Evolutionary conservation across 2,329 filamentous ascomycete species (phyloP), one percentile per base, ranked within the genome.

Genomic region (Exophiala lecanii-corni): DNA sequence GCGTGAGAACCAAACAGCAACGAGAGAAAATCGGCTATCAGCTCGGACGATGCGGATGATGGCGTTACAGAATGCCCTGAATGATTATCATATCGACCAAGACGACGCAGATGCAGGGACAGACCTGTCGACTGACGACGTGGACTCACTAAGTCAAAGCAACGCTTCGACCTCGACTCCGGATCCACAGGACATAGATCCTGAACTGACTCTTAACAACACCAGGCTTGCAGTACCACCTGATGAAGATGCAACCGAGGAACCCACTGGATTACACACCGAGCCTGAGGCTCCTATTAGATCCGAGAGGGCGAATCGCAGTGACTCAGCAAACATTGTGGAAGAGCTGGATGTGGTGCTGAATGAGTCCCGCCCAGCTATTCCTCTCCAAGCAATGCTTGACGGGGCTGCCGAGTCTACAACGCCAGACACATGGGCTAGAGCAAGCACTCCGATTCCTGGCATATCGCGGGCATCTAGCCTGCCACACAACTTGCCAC

Each of bases 161-260:
- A 33, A 35, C 33, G 42, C 34, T 9, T 51, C 48, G 7, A 53
- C 48, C 7, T 41, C 50, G n/a, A 53, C 50, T 5, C 50, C 50
- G 9, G 50, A 53, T 10, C 50, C 48, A 31, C 20, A 46, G 19
- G 43, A 48, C 15, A 31, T 45, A 7, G 23, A 26, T 26, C 6
- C 12, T 7, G 35, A 37, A 13, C n/a, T 26, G 9, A 37, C 17
- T n/a, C n/a, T n/a, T n/a, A n/a, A n/a, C n/a, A n/a, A n/a, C n/a
- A n/a, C n/a, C n/a, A n/a, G n/a, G n/a, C n/a, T n/a, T n/a, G n/a
- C n/a, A n/a, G n/a, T n/a, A n/a, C n/a, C n/a, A n/a, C n/a, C n/a
- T n/a, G n/a, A n/a, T n/a, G n/a, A n/a, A n/a, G n/a, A n/a, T n/a
- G n/a, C n/a, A n/a, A n/a, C n/a, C n/a, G n/a, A n/a, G n/a, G n/a